These are phyloP conservation scores for Larix sibirica DNA, from an alignment of 83 land plant genomes.

Conservation along the genomic window DNA sequence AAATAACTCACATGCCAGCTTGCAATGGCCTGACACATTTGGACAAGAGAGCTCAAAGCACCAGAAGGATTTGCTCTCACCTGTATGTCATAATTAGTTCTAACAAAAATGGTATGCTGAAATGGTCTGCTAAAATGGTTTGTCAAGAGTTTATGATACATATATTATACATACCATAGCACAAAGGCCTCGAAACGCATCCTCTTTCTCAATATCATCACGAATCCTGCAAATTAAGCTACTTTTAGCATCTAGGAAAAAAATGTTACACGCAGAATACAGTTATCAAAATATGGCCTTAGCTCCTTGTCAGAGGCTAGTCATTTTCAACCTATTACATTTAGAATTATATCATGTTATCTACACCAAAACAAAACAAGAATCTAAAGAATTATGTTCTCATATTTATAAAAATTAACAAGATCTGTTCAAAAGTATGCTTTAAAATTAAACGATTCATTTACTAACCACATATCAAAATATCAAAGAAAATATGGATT, in stretches of 20 bases:
- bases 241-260: neutral
- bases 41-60: slow-evolving; percentile 70
- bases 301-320: too few species aligned
- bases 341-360: too few species aligned
- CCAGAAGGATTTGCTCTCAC: slow-evolving; percentile 91
- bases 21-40: slow-evolving; percentile 92
- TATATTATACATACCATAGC: slow-evolving; percentile 68
- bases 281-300: too few species aligned
- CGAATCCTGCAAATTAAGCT: slow-evolving; percentile 70
- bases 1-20: slow-evolving; percentile 94
- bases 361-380: too few species aligned
- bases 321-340: too few species aligned
- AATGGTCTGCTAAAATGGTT: neutral
- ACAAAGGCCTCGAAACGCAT: slow-evolving; percentile 98
- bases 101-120: neutral
- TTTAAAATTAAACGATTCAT: too few species aligned
- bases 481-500: too few species aligned
- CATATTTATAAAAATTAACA: too few species aligned
- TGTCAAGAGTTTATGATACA: neutral
- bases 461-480: too few species aligned
- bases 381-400: too few species aligned
- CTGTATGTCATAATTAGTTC: slow-evolving; percentile 39
- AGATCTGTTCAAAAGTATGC: too few species aligned
- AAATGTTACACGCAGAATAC: too few species aligned
- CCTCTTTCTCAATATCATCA: slow-evolving; percentile 97